phyloP scores from a whole-genome alignment of 495 filamentous ascomycete genomes.

The Penicillium bialowiezense region DNA sequence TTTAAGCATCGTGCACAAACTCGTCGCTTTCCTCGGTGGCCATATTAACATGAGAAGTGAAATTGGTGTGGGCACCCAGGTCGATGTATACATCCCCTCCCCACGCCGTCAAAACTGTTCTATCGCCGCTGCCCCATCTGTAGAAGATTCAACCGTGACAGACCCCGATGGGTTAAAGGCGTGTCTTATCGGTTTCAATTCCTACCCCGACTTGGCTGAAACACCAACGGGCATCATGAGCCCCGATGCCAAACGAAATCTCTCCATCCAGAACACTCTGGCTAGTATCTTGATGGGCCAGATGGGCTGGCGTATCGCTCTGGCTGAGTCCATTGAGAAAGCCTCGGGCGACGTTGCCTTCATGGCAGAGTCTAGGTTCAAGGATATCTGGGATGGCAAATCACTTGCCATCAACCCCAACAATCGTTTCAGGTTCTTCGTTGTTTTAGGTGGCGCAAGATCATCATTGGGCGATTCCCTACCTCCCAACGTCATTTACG shows the following conservation, averaged over 20 bases:
- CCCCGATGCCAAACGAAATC: constrained; percentile 18
- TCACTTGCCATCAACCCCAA: background rate
- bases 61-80: constrained; percentile 55
- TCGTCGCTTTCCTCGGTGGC: constrained; percentile 59
- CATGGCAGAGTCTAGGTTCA: constrained; percentile 11
- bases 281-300: constrained; percentile 6
- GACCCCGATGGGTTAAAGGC: background rate
- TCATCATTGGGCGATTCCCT: background rate
- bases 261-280: constrained; percentile 19
- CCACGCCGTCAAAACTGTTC: constrained; percentile 9
- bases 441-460: constrained; percentile 11
- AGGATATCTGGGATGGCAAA: background rate
- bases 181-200: constrained; percentile 19
- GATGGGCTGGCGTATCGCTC: constrained; percentile 5
- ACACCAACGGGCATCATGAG: constrained; percentile 18
- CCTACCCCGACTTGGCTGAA: constrained; percentile 17
- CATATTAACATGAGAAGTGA: constrained; percentile 58
- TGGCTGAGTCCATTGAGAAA: constrained; percentile 7
- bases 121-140: background rate
- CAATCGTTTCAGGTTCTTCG: constrained; percentile 10
- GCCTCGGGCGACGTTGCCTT: constrained; percentile 13
- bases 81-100: constrained; percentile 51
- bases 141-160: background rate
- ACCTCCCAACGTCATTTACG: constrained; percentile 6
- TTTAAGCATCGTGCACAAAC: constrained; percentile 64